Evolutionary conservation across 305 asterid species (phyloP), one percentile per base, ranked within the genome.

Genomic region (Fraxinus velutina): DNA sequence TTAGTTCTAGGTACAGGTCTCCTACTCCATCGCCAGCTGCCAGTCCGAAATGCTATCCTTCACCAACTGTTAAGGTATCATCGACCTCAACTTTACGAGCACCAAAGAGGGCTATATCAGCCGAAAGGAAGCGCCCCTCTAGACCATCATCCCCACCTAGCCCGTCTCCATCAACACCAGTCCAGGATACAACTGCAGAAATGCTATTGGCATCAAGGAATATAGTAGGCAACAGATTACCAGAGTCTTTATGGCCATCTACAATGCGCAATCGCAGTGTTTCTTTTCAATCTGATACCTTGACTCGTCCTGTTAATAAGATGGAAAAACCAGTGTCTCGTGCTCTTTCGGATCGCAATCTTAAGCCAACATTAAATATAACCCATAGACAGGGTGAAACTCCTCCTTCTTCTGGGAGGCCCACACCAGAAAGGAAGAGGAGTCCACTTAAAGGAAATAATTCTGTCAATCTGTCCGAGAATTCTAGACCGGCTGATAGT

Each of bases 201-300:
- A 27, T 39, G 71, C 82, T 73, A 33, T 72, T 84, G 87, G 88
- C 88, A 77, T 88, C 96, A 9, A 87, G 91, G 82, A 93, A 91
- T 88, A 71, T 81, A 74, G 83, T 76, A 36, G 86, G 88, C 76
- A 91, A 81, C 81, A 89, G 87, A 52, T 84, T 89, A 82, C 90
- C 97, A 0, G 97, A 94, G 83, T 90, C 93, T 83, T 87, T 96
- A 85, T 94, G 98, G 98, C 98, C 98, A 0, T 89, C 98, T 29
- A 92, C 93, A 52, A 90, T 89, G 96, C 87, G 94, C 81, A 90
- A 92, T 86, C 91, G 86, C n/a, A 81, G 87, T 78, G 90, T 76
- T 78, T 92, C 98, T 37, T 91, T 91, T 78, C 97, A 92, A 83
- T 84, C 91, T 50, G 94, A 88, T 87, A 6, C 86, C 3, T 33